Conservation (phyloP, 768 basidiomycete species). For the Porpolomopsis calyptriformis region DNA sequence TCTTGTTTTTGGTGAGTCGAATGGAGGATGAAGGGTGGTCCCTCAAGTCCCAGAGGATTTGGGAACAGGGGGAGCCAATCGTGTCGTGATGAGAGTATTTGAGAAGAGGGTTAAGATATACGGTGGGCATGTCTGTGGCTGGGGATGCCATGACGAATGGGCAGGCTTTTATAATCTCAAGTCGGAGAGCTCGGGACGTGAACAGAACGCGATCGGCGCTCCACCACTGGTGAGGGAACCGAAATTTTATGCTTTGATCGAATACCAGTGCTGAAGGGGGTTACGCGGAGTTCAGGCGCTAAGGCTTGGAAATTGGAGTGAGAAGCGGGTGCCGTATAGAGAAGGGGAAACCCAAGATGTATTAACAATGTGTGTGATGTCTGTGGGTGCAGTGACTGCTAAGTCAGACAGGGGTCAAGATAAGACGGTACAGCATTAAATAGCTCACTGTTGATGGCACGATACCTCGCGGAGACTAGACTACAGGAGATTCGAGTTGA, state of each 20-base stretch:
- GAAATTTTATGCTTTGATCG: no score
- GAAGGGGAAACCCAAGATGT: no score
- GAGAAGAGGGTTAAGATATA: slow-evolving; percentile 27
- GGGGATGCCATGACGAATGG: not conserved
- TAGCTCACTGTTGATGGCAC: no score
- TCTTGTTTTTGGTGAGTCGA: slow-evolving; percentile 16
- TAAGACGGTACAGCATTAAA: no score
- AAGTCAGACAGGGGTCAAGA: no score
- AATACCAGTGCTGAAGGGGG: not conserved
- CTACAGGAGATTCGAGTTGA: not conserved
- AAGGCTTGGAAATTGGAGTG: not conserved
- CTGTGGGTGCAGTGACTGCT: no score
- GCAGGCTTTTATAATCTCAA: not conserved
- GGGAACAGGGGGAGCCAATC: slow-evolving; percentile 18
- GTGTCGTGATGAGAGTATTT: slow-evolving; percentile 27
- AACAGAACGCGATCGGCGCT: no score
- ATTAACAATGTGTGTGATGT: no score
- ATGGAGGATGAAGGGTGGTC: slow-evolving; percentile 25
- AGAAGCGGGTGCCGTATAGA: no score
- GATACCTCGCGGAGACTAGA: no score
- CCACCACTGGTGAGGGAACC: no score
- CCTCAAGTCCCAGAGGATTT: slow-evolving; percentile 42
- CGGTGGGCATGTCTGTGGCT: slow-evolving; percentile 2
- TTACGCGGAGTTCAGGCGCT: not conserved
- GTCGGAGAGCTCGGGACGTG: no score